Percentiles rank a stretch among this genome's conserved stretches.
phyloP scores from a whole-genome alignment of 2,329 filamentous ascomycete species.

The Colletotrichum tropicale region DNA sequence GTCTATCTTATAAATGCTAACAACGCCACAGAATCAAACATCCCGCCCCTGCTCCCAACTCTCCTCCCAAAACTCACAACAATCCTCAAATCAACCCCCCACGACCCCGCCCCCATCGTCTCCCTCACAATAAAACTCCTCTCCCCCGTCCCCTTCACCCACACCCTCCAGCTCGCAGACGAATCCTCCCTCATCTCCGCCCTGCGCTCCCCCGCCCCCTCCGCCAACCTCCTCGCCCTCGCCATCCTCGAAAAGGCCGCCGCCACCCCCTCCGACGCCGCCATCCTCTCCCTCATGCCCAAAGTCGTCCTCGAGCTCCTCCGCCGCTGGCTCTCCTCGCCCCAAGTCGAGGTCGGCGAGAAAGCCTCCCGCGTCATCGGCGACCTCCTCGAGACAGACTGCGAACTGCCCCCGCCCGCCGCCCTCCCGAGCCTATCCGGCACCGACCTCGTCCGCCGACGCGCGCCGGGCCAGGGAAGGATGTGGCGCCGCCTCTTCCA shows the following conservation, averaged over 20 bases:
- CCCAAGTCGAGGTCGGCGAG: slow-evolving; percentile 61
- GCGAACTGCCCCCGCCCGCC: slow-evolving; percentile 34
- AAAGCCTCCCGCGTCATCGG: slow-evolving; percentile 54
- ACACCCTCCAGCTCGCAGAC: slow-evolving; percentile 56
- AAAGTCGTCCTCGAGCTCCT: slow-evolving; percentile 53
- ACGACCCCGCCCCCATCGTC: slow-evolving; percentile 56
- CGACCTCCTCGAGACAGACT: slow-evolving; percentile 61
- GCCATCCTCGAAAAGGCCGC: slow-evolving; percentile 61
- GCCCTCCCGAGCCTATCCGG: slow-evolving; percentile 23
- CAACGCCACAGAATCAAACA: slow-evolving; percentile 50
- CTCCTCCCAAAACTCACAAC: slow-evolving; percentile 59
- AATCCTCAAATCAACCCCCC: slow-evolving; percentile 54
- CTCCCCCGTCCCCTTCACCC: slow-evolving; percentile 54
- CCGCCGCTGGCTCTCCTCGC: slow-evolving; percentile 55
- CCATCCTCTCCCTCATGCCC: slow-evolving; percentile 54
- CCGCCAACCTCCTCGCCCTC: slow-evolving; percentile 63
- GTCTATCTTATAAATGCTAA: too few species aligned
- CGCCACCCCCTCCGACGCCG: slow-evolving; percentile 49
- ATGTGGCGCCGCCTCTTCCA: slow-evolving; percentile 60
- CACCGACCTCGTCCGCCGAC: slow-evolving; percentile 40
- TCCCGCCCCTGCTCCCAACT: slow-evolving; percentile 52
- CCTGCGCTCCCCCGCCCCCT: slow-evolving; percentile 56
- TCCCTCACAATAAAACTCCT: slow-evolving; percentile 62
- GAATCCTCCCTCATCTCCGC: slow-evolving; percentile 56
- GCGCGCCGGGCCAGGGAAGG: slow-evolving; percentile 50